These are phyloP conservation scores for Aegilops umbellulata DNA, from an alignment of 176 grass and related monocot genomes.

Conservation along the genomic window DNA sequence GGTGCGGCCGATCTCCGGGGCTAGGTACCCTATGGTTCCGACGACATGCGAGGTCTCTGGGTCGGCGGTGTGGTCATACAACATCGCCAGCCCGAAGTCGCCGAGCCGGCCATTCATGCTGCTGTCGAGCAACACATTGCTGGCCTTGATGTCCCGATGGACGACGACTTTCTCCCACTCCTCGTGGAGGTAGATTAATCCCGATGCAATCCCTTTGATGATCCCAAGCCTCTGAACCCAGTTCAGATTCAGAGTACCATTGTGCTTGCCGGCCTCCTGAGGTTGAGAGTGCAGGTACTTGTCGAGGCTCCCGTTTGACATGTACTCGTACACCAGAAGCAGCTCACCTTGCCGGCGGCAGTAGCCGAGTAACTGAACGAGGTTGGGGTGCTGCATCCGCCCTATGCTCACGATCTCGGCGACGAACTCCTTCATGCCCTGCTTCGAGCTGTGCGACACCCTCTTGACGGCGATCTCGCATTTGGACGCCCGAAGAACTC, in stretches of 20 bases:
- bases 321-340: not conserved
- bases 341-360: not conserved
- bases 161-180: not conserved
- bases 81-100: conserved; percentile 46
- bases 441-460: not conserved
- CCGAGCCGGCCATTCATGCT: conserved; percentile 48
- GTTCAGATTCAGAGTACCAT: not conserved
- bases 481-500: not conserved
- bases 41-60: not conserved
- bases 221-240: not conserved
- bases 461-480: not conserved
- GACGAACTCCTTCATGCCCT: not conserved
- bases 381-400: not conserved
- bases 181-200: not conserved
- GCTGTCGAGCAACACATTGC: conserved; percentile 49
- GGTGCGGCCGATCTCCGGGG: not conserved
- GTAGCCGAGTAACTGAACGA: not conserved
- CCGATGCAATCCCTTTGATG: not conserved
- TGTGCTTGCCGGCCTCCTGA: not conserved
- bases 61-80: conserved; percentile 37
- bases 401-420: not conserved
- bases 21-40: not conserved
- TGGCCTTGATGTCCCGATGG: conserved; percentile 56
- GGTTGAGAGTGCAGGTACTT: not conserved
- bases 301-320: not conserved